Evolutionary conservation across 345 rosid species (phyloP), one percentile per base, ranked within the genome.

Genomic region (Rhodamnia argentea): DNA sequence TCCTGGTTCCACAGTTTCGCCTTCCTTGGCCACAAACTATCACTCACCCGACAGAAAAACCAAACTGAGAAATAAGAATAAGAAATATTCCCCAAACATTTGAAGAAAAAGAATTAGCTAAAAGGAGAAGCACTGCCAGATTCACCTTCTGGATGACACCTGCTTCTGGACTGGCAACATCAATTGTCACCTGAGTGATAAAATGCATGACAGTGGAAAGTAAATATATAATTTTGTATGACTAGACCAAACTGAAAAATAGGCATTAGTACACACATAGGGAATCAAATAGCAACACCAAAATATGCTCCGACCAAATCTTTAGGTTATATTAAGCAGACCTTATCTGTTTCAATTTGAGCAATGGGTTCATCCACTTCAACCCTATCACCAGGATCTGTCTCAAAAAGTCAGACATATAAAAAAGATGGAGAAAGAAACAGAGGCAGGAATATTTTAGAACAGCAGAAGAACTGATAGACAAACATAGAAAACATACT

Each of bases 261-360:
- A 70, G 78, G 26, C 78, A 70, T 32, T 4, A 84, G 75, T 50
- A 84, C 40, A 59, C 27, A 44, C 62, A 42, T 18, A 58, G 10
- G 32, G 8, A 58, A 60, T 8, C 81, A 84, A 54, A 29, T 42
- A 50, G 64, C 10, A 3, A 42, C 5, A 83, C 29, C 84, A 47
- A 52, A 22, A 51, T 32, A 60, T 40, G 59, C 22, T 83, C 40
- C 85, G 7, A 29, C 44, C 27, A 32, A 51, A 59, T 40, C 11
- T 22, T 26, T 84, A 74, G 32, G 3, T 13, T 57, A 55, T 16
- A 55, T 60, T 64, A 64, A 83, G 56, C 53, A 87, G 76, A 97
- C 99, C 94, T 97, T 97, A 92, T 97, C 99, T 6, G 99, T 97
- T 90, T 97, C 99, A 85, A 97, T 94, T 89, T 97, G 99, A 83